Base-by-base conservation (phyloP, 176 grass and related monocot genomes). In the Chloris gayana region DNA sequence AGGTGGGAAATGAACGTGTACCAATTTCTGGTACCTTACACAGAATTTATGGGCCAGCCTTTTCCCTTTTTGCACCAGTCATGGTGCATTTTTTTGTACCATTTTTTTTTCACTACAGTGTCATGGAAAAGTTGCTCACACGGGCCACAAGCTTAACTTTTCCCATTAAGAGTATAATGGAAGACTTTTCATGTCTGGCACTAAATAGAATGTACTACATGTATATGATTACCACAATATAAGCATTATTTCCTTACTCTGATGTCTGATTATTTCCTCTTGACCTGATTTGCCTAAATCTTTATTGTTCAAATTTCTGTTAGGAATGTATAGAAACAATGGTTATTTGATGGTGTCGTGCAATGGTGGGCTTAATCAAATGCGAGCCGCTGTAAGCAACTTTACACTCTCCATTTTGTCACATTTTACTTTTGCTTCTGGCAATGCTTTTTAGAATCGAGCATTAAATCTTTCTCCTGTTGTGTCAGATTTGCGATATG, bases 351-450 rank as follows among this genome's bases (percentile, higher is more conserved):
- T 95, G 90, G 92, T 95, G 67, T 99, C 92, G 0, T 95, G 96
- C 86, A 99, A 99, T 70, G 96, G 96, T 80, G 94, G 94, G 60
- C 94, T 97, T 80, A 97, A 97, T 83, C 94, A 97, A 75, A 97
- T 97, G 95, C 87, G 96, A 89, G 77, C 92, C 69, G 92, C 90
- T 9, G 96, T 98, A 89, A 88, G 92, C 64, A 71, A 72, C 30
- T 62, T 73, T 5, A 33, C 75, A 63, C 53, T 19, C 51, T 75
- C 42, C 22, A 21, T 72, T 80, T 58, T n/a, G 1, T 29, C 63
- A 70, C 54, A 70, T 42, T 51, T 4, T 46, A 35, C 22, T 54
- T 54, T 54, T 49, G 11, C 3, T 3, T 19, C 42, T 27, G 6
- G 44, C 14, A 27, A 66, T 39, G 24, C 66, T 71, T 30, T 67